phyloP scores from a whole-genome alignment of 2,329 filamentous ascomycete species.

The Fusarium vanettenii region DNA sequence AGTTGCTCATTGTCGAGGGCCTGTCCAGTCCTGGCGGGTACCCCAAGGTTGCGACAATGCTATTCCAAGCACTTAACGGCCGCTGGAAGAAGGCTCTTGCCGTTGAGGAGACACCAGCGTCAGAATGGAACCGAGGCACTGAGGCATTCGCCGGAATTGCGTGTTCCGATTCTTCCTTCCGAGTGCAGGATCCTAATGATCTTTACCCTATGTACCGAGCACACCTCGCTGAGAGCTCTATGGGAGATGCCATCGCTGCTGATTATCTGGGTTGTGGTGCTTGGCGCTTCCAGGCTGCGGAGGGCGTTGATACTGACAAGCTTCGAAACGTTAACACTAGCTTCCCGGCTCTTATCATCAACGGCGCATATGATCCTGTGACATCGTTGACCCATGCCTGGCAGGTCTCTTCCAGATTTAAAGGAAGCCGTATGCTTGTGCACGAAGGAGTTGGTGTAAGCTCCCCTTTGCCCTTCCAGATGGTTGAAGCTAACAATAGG shows the following conservation, averaged over 20 bases:
- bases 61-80: constrained; percentile 3
- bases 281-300: constrained; percentile 32
- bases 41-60: constrained; percentile 1
- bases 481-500: not conserved
- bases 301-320: constrained; percentile 16
- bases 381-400: constrained; percentile 29
- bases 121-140: constrained; percentile 24
- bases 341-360: constrained; percentile 31
- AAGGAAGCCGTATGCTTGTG: constrained; percentile 27
- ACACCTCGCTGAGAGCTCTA: constrained; percentile 23
- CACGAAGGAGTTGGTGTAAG: constrained; percentile 39
- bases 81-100: constrained; percentile 19
- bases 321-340: constrained; percentile 34
- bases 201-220: constrained; percentile 18
- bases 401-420: constrained; percentile 30
- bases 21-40: constrained; percentile 13
- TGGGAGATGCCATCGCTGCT: constrained; percentile 20
- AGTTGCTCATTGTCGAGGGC: constrained; percentile 17
- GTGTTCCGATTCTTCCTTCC: constrained; percentile 27
- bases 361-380: constrained; percentile 35
- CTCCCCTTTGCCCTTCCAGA: not conserved
- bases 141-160: constrained; percentile 23
- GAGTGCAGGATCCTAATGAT: constrained; percentile 15
- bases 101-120: constrained; percentile 5
- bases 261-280: constrained; percentile 12